Base-by-base conservation (phyloP, 306 rosid species). In the Abrus precatorius region DNA sequence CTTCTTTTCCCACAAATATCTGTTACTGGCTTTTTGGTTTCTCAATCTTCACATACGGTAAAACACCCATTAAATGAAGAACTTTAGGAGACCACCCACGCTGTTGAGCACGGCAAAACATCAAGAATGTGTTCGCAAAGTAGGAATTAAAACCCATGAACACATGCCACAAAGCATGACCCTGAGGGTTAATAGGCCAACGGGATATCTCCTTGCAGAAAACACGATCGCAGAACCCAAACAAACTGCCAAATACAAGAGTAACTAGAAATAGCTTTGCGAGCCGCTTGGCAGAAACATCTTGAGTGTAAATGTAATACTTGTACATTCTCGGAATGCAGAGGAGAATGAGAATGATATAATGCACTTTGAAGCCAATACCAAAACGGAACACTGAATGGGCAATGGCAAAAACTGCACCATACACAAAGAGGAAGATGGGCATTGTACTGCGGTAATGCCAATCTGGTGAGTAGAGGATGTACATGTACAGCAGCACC, bases 381-480 rank as follows among this genome's bases (percentile, higher is more conserved):
- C 84, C 92, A 55, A 88, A 87, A 55, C 74, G 89, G 70, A 91
- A 43, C 34, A 89, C 82, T 4, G 94, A 77, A 80, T 93, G 97
- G 64, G 88, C 90, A 69, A 76, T 52, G 7, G 97, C 96, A 52
- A 93, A 93, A 56, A 20, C 66, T 62, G 83, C 91, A 84, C 97
- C 97, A 72, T 93, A 93, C 29, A 91, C 80, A 75, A 93, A 93
- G 81, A 93, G 92, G 77, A 93, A 91, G 82, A 87, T 91, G 61
- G 97, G 97, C 97, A 93, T 93, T 54, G 97, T 93, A 84, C 91
- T 88, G 60, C 94, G 95, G 79, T 93, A 91, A 79, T 93, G 97
- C 97, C 97, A 93, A 70, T 93, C 97, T 60, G 97, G 97, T 62
- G 97, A 91, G 81, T 91, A 77, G 77, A 93, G 94, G 83, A 93